phyloP scores from a whole-genome alignment of 2,329 filamentous ascomycete genomes.

The Pseudogymnoascus sp. region DNA sequence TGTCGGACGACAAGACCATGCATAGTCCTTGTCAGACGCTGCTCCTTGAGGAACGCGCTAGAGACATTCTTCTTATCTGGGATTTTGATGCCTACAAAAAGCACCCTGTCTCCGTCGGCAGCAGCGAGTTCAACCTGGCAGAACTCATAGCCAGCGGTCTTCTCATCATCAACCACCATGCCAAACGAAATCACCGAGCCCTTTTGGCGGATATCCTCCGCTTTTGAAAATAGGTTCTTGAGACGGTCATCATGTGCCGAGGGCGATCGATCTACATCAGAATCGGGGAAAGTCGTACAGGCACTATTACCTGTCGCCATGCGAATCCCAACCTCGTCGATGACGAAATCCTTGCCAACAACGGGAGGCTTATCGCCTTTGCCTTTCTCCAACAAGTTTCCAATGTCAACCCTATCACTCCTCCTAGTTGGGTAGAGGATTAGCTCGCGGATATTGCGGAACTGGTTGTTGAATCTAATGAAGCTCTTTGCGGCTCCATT shows the following conservation, averaged over 20 bases:
- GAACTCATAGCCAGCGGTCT: background rate
- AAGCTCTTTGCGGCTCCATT: background rate
- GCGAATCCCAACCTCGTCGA: background rate
- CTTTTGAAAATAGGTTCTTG: background rate
- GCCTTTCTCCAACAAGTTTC: background rate
- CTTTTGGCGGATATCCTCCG: background rate
- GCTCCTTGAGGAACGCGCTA: background rate
- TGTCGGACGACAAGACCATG: background rate
- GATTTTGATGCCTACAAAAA: background rate
- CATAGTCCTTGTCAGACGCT: background rate
- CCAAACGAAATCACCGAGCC: background rate
- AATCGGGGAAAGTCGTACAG: background rate
- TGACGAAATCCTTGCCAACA: background rate
- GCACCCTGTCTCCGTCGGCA: background rate
- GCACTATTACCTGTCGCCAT: background rate
- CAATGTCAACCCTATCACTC: background rate
- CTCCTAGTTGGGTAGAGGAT: background rate
- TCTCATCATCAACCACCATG: background rate
- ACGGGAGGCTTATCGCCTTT: no score
- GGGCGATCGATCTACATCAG: background rate
- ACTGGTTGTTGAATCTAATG: background rate
- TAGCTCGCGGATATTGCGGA: background rate
- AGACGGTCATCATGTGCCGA: background rate
- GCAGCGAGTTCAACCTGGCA: background rate
- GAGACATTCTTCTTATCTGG: background rate